Base-by-base conservation (phyloP, 1,284 basidiomycete species). In the Leccinum pseudoinsigne region DNA sequence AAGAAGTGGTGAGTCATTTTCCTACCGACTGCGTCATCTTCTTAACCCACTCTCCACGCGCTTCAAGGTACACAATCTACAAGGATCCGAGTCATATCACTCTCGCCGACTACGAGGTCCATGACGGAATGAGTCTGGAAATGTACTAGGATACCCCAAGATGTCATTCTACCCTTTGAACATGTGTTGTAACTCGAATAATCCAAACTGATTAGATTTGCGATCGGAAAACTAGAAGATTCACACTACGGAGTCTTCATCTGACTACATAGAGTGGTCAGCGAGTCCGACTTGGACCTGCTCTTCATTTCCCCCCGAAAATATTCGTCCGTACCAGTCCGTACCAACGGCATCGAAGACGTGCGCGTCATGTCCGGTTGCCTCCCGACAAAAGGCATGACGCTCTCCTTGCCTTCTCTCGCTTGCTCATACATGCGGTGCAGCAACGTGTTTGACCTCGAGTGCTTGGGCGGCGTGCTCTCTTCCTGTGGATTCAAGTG, bases 61-160 rank as follows among this genome's bases (percentile, higher is more conserved):
- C 47, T 50, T 11, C 21, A 66, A 94, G 93, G 94, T 95, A 96
- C 75, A 95, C 86, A 1, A 90, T 88, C 57, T 97, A 89, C 82
- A 97, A 97, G 78, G 94, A 97, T 74, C 94, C 26, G 26, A 26
- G 26, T 26, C 26, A 98, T 74, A 97, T 99, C 72, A 93, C 94
- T 5, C 84, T 99, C 14, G 78, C 84, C 51, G 97, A 99, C 78
- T 99, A 98, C 73, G 95, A 98, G 80, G 96, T 96, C 65, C 79
- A 95, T 73, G 93, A 97, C 74, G 94, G 94, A 40, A 95, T 94
- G 93, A 95, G 92, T 77, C 80, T 96, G 74, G 94, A 95, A 81
- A 90, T 96, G 93, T 94, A 95, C 77, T 95, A 76, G 57, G 53
- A 34, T 18, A 38, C 5, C 11, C 42, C 21, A n/a, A 53, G 23